Evolutionary conservation across 805 yeast genomes (phyloP).

Genomic region (Ascoidea asiatica): DNA sequence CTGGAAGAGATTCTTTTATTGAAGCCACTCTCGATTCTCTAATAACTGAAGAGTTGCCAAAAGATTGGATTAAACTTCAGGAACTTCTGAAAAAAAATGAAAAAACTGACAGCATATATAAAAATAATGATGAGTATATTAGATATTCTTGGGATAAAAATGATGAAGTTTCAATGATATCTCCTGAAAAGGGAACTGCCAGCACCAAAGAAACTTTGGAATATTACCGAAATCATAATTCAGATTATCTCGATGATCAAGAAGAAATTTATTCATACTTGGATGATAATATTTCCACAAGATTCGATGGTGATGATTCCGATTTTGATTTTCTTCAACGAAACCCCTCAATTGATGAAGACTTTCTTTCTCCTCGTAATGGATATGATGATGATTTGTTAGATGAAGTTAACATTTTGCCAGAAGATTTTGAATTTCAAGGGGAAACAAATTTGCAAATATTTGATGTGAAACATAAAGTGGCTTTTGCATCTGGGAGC

Average conservation of each 20-base stretch:
- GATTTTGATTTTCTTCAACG: constrained; percentile 2
- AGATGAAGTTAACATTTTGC: constrained; percentile 22
- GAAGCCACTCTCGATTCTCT: no score
- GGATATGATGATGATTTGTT: constrained; percentile 15
- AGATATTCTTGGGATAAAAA: background rate
- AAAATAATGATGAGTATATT: no score
- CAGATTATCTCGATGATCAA: no score
- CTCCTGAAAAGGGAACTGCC: background rate
- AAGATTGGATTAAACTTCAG: no score
- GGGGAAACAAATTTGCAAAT: constrained; percentile 5
- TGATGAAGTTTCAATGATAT: background rate
- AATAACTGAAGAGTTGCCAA: no score
- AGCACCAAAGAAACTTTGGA: background rate
- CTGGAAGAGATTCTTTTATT: no score
- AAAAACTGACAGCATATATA: no score
- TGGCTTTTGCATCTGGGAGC: background rate
- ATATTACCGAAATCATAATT: background rate
- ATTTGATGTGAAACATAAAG: constrained; percentile 1
- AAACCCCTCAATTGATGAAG: background rate
- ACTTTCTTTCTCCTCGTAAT: constrained; percentile 3
- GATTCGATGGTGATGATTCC: constrained; percentile 4
- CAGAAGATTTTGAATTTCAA: constrained; percentile 22
- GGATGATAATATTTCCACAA: constrained; percentile 1
- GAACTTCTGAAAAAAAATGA: no score
- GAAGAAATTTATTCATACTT: background rate